Evolutionary conservation across 129 eudicot genomes (phyloP).

Genomic region (Lactuca sativa): DNA sequence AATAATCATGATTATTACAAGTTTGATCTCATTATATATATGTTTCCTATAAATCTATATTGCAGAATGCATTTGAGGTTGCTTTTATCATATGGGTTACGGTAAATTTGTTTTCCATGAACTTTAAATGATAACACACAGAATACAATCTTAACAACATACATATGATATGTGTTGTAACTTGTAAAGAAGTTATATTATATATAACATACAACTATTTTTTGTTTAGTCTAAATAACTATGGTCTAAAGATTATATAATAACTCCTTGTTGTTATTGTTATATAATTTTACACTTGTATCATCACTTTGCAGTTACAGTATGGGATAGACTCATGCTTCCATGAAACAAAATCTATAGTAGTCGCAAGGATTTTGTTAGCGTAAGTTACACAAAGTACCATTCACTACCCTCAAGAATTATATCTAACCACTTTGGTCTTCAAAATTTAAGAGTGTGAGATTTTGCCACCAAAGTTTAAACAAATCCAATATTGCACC

Average conservation of each 20-base stretch:
- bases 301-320: constrained; percentile 36
- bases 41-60: not conserved
- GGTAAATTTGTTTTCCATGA: constrained; percentile 18
- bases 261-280: not conserved
- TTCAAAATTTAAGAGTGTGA: not conserved
- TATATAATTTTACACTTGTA: not conserved
- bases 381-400: constrained; percentile 36
- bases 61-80: constrained; percentile 60
- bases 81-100: constrained; percentile 51
- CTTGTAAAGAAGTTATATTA: not conserved
- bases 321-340: constrained; percentile 46
- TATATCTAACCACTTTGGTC: constrained; percentile 2
- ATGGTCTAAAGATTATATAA: not conserved
- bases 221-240: not conserved
- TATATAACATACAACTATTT: not conserved
- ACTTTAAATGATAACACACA: not conserved
- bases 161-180: not conserved
- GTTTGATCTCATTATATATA: not conserved
- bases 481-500: not conserved
- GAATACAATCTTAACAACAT: not conserved
- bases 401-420: not conserved
- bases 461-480: not conserved
- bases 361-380: constrained; percentile 37
- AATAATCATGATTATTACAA: not conserved
- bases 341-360: constrained; percentile 40